phyloP scores from a whole-genome alignment of 768 basidiomycete genomes.

The Holtermannia corniformis region DNA sequence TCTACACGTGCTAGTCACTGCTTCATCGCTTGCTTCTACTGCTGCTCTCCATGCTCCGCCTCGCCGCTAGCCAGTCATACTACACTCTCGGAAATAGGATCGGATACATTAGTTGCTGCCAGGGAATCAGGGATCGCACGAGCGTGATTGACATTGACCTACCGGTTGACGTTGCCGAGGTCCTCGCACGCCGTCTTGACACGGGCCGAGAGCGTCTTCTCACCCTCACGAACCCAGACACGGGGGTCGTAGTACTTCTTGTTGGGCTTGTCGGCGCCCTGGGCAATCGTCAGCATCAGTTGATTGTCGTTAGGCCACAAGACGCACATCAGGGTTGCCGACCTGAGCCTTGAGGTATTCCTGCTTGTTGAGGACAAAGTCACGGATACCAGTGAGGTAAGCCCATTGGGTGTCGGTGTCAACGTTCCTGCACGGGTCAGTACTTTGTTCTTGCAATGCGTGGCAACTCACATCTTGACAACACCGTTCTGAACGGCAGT shows the following conservation, averaged over 20 bases:
- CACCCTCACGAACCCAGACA: conserved; percentile 97
- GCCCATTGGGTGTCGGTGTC: conserved; percentile 47
- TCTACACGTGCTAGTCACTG: not conserved
- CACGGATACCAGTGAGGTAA: conserved; percentile 76
- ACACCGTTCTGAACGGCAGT: conserved; percentile 86
- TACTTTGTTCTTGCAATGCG: conserved; percentile 43
- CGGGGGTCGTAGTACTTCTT: conserved; percentile 97
- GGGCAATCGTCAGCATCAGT: no score
- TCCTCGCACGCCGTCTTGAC: conserved; percentile 91
- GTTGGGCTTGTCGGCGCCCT: conserved; percentile 92
- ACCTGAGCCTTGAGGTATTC: conserved; percentile 85
- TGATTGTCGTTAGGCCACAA: no score
- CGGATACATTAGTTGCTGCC: no score
- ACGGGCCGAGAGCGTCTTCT: conserved; percentile 78
- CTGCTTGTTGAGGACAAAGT: conserved; percentile 76
- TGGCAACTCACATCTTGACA: conserved; percentile 99
- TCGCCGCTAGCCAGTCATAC: no score
- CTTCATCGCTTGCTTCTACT: not conserved
- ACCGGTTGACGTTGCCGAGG: conserved; percentile 51
- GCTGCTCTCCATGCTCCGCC: no score
- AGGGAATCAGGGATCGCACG: no score
- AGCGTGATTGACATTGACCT: no score
- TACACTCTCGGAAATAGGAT: no score
- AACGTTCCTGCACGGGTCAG: not conserved
- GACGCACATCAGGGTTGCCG: conserved; percentile 98